Evolutionary conservation across 2,329 filamentous ascomycete species (phyloP).

Genomic region (Colletotrichum acutatum): DNA sequence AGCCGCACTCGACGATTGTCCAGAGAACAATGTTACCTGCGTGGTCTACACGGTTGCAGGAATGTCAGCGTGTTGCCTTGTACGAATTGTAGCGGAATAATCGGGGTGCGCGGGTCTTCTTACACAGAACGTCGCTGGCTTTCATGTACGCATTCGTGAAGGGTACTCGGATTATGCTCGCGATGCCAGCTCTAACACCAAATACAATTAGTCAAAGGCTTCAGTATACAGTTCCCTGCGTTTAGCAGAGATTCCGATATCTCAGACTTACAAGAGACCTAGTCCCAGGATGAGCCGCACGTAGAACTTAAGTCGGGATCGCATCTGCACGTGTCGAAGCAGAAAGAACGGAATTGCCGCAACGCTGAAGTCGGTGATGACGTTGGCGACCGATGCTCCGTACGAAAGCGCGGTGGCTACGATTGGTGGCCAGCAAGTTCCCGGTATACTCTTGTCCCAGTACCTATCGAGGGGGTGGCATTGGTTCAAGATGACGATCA

Average conservation of each 20-base stretch:
- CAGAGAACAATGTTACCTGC: conserved; percentile 38
- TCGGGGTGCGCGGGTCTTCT: background rate
- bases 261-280: conserved; percentile 36
- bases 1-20: conserved; percentile 40
- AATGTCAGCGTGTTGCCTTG: background rate
- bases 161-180: background rate
- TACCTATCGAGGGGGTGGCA: conserved; percentile 41
- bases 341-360: conserved; percentile 41
- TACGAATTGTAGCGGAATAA: too few relatives aligned
- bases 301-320: conserved; percentile 37
- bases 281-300: conserved; percentile 38
- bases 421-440: conserved; percentile 38
- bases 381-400: conserved; percentile 43
- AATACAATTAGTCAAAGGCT: background rate
- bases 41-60: background rate
- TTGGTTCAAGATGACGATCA: conserved; percentile 38
- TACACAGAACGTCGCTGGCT: conserved; percentile 8
- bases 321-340: conserved; percentile 43
- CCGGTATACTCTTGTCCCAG: conserved; percentile 37
- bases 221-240: too few relatives aligned
- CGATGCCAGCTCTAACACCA: conserved; percentile 3
- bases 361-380: conserved; percentile 43
- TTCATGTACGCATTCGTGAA: background rate
- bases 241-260: too few relatives aligned
- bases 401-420: conserved; percentile 42